These are phyloP conservation scores for Areca catechu DNA, from an alignment of 176 grass and related monocot species.

Conservation along the genomic window DNA sequence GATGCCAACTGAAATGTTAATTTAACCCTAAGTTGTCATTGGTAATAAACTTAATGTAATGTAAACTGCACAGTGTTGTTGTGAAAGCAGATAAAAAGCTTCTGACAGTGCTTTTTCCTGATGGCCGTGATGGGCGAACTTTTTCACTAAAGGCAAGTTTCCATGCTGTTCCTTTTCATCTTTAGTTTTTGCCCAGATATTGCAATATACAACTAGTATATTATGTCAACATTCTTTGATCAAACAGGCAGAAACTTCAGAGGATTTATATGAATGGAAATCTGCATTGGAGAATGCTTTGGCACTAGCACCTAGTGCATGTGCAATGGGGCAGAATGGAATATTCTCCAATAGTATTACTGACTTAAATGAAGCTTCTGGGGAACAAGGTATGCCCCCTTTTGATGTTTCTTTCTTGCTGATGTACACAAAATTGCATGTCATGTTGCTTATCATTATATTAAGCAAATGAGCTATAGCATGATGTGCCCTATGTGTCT, in stretches of 20 bases:
- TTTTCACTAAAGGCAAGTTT: constrained; percentile 75
- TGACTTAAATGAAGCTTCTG: constrained; percentile 45
- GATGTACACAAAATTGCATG: too few relatives aligned
- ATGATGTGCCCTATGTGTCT: too few relatives aligned
- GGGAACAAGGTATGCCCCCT: constrained; percentile 48
- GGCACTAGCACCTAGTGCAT: constrained; percentile 61
- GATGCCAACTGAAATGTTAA: not conserved
- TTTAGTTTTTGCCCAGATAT: constrained; percentile 8
- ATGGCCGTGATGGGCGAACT: constrained; percentile 72
- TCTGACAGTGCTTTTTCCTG: constrained; percentile 83
- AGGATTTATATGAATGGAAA: constrained; percentile 93
- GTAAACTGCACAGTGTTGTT: constrained; percentile 54
- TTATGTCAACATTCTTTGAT: constrained; percentile 16
- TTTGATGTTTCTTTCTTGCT: too few relatives aligned
- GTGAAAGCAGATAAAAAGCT: constrained; percentile 94
- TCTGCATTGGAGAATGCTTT: constrained; percentile 84
- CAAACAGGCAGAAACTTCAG: constrained; percentile 73
- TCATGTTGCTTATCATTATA: too few relatives aligned
- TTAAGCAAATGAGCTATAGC: too few relatives aligned
- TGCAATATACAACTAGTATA: too few relatives aligned
- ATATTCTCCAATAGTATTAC: constrained; percentile 54
- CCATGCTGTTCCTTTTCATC: not conserved
- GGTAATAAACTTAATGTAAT: constrained; percentile 21
- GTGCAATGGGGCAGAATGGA: constrained; percentile 62
- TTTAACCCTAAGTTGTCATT: constrained; percentile 19